These are phyloP conservation scores for Magnolia officinalis DNA, from an alignment of 164 flowering plant genomes.

Conservation along the genomic window DNA sequence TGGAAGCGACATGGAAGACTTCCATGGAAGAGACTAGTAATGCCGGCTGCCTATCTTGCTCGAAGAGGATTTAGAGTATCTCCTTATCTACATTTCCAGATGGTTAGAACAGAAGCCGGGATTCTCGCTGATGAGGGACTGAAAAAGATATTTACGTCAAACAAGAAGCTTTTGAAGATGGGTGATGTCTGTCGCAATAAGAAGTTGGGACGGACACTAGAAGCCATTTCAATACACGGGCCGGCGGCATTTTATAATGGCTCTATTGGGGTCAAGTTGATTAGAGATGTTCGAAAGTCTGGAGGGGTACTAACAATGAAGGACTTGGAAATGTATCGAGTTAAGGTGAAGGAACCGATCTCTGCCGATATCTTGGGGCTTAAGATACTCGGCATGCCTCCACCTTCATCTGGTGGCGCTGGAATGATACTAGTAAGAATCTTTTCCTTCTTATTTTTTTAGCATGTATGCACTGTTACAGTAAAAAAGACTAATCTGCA, in stretches of 20 bases:
- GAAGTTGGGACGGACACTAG: conserved; percentile 44
- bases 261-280: conserved; percentile 33
- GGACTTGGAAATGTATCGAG: conserved; percentile 47
- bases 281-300: conserved; percentile 33
- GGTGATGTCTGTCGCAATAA: conserved; percentile 42
- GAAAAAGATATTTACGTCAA: conserved; percentile 29
- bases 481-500: not conserved
- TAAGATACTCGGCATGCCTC: conserved; percentile 50
- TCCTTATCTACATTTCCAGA: conserved; percentile 46
- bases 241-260: conserved; percentile 47
- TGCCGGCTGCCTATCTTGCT: conserved; percentile 48
- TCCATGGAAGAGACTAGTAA: conserved; percentile 53
- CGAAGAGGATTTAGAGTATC: conserved; percentile 45
- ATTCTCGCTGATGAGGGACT: conserved; percentile 50
- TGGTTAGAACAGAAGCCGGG: conserved; percentile 25
- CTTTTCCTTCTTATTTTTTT: not conserved
- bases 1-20: conserved; percentile 55
- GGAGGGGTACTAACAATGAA: conserved; percentile 49
- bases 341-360: conserved; percentile 37
- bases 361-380: conserved; percentile 29
- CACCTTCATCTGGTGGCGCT: conserved; percentile 58
- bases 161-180: conserved; percentile 31
- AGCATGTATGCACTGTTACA: not conserved
- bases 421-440: conserved; percentile 45
- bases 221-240: conserved; percentile 29